Evolutionary conservation across 108 stramenopile genomes (phyloP).

Genomic region (Cyclostephanos tholiformis): DNA sequence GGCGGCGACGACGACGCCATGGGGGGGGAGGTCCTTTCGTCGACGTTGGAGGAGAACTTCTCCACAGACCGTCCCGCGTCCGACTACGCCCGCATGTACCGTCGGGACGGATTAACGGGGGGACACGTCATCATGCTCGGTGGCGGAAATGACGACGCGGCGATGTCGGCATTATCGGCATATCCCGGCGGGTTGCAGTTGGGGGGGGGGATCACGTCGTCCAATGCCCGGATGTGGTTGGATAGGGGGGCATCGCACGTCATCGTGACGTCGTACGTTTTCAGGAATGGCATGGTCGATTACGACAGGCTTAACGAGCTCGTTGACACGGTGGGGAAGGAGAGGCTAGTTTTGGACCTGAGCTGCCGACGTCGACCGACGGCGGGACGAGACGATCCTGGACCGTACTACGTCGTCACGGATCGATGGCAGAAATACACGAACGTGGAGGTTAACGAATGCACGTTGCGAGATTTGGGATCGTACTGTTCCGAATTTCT

Average conservation of each 20-base stretch:
- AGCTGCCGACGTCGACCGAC: conserved; percentile 65
- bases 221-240: conserved; percentile 86
- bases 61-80: conserved; percentile 75
- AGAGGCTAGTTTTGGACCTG: conserved; percentile 94
- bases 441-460: conserved; percentile 63
- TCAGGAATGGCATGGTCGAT: conserved; percentile 84
- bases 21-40: too few relatives aligned
- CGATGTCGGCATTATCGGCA: conserved; percentile 74
- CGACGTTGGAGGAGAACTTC: conserved; percentile 84
- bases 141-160: conserved; percentile 87
- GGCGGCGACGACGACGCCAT: conserved; percentile 15
- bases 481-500: conserved; percentile 94
- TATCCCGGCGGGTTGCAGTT: conserved; percentile 93
- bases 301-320: conserved; percentile 74
- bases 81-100: conserved; percentile 82
- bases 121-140: conserved; percentile 99
- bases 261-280: conserved; percentile 97
- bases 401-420: conserved; percentile 91
- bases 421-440: conserved; percentile 97
- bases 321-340: conserved; percentile 71
- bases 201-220: conserved; percentile 92
- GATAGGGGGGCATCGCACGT: conserved; percentile 94
- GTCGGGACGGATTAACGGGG: conserved; percentile 75
- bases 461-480: conserved; percentile 72
- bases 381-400: conserved; percentile 40